A percentile compares a stretch with the other conserved stretches of the same genome.
These are phyloP conservation scores for Paragyromitra xinjiangensis DNA, from an alignment of 495 filamentous ascomycete species.

Conservation along the genomic window DNA sequence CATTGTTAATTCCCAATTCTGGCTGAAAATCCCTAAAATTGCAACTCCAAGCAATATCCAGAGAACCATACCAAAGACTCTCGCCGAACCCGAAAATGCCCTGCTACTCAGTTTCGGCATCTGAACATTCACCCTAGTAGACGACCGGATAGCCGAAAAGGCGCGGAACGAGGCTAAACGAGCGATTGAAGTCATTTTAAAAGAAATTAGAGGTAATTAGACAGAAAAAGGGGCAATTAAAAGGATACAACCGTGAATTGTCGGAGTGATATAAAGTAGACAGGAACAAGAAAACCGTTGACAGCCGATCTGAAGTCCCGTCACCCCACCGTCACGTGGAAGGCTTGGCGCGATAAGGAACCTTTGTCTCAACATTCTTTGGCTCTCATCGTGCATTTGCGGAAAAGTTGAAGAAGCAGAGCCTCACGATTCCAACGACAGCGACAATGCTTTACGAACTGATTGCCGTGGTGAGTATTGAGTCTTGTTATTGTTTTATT, in stretches of 20 bases:
- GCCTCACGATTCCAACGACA: slow-evolving; percentile 26
- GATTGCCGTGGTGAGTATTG: slow-evolving; percentile 82
- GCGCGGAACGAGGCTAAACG: slow-evolving; percentile 33
- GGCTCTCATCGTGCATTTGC: not conserved
- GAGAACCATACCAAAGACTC: slow-evolving; percentile 32
- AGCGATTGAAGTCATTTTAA: slow-evolving; percentile 37
- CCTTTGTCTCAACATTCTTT: slow-evolving; percentile 1
- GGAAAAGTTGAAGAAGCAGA: slow-evolving; percentile 9
- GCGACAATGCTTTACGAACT: slow-evolving; percentile 92
- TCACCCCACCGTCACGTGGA: slow-evolving; percentile 42
- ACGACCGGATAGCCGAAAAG: slow-evolving; percentile 24
- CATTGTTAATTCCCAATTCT: not conserved
- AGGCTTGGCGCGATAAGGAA: slow-evolving; percentile 34
- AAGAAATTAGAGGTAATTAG: not conserved
- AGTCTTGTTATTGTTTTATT: not conserved
- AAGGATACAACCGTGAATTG: not conserved
- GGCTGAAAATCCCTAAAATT: not conserved
- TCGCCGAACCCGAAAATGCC: slow-evolving; percentile 40
- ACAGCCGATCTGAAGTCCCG: not conserved
- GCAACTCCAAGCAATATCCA: not conserved
- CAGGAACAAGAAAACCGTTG: slow-evolving; percentile 1
- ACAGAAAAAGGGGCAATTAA: not conserved
- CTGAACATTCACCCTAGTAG: not conserved
- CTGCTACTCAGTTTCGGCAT: slow-evolving; percentile 5
- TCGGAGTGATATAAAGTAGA: not conserved